These are phyloP conservation scores for Petunia axillaris DNA, from an alignment of 257 asterid genomes.

Conservation along the genomic window DNA sequence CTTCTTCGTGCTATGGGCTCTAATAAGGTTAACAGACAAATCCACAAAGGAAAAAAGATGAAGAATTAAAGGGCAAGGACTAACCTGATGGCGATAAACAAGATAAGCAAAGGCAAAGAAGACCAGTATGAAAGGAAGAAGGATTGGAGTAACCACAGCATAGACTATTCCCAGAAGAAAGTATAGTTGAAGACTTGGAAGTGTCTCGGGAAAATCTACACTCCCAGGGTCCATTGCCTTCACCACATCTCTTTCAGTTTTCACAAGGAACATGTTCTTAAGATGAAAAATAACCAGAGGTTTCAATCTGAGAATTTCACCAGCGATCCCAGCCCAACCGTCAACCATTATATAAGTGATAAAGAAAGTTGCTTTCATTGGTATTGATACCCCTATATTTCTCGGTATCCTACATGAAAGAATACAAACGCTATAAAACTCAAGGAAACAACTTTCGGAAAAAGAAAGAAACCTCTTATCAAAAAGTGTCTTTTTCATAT, in stretches of 20 bases:
- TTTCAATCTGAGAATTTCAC: slow-evolving; percentile 84
- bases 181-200: slow-evolving; percentile 87
- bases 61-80: slow-evolving; percentile 15
- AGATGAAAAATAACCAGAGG: slow-evolving; percentile 78
- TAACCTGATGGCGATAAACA: slow-evolving; percentile 96
- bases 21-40: not conserved
- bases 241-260: slow-evolving; percentile 85
- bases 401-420: slow-evolving; percentile 80
- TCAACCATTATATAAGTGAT: slow-evolving; percentile 93
- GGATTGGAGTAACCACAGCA: slow-evolving; percentile 90
- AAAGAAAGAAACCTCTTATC: not conserved
- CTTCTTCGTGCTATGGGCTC: not conserved
- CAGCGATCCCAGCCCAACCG: slow-evolving; percentile 96
- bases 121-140: slow-evolving; percentile 86
- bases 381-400: slow-evolving; percentile 94
- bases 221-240: slow-evolving; percentile 92
- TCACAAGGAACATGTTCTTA: slow-evolving; percentile 82
- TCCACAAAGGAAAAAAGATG: not conserved
- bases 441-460: not conserved
- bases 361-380: slow-evolving; percentile 98
- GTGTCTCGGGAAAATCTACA: slow-evolving; percentile 71
- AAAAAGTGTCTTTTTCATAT: not conserved
- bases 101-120: slow-evolving; percentile 93
- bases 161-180: slow-evolving; percentile 91
- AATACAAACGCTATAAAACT: not conserved